Conservation (phyloP, 116 monocot species). For the Posidonia oceanica region DNA sequence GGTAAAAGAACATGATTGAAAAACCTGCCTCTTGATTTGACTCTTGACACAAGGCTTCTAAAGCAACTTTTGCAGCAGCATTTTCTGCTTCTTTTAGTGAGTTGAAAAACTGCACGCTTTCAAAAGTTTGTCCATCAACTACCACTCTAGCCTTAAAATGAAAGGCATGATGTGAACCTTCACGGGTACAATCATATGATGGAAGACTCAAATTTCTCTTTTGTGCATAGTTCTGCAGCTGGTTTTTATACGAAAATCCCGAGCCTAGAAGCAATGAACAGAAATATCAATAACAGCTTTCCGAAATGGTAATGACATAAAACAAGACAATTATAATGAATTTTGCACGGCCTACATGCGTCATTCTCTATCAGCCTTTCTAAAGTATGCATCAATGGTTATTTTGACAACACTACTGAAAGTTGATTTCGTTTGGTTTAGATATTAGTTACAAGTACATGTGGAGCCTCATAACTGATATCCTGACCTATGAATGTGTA, state of each 20-base stretch:
- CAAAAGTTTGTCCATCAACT: constrained; percentile 46
- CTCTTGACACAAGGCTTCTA: constrained; percentile 26
- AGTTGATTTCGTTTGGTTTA: too few species aligned
- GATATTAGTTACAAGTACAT: too few species aligned
- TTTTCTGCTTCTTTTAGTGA: constrained; percentile 63
- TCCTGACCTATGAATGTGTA: too few species aligned
- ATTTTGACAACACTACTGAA: not conserved
- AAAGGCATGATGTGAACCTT: constrained; percentile 23
- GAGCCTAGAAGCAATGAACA: not conserved
- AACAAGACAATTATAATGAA: not conserved
- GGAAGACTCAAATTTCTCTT: constrained; percentile 26
- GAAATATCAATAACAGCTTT: not conserved
- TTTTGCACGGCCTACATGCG: not conserved
- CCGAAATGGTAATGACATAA: not conserved
- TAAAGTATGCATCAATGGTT: not conserved
- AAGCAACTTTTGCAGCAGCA: constrained; percentile 59
- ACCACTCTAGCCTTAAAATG: constrained; percentile 49
- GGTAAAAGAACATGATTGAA: not conserved
- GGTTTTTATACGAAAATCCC: constrained; percentile 28
- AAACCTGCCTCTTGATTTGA: constrained; percentile 27
- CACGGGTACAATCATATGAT: constrained; percentile 20
- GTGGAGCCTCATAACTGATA: too few species aligned
- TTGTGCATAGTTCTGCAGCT: constrained; percentile 45
- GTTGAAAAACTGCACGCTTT: constrained; percentile 22
- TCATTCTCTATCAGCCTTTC: not conserved